Base-by-base conservation (phyloP, 108 stramenopile genomes). In the Pseudonitzschia pungens region DNA sequence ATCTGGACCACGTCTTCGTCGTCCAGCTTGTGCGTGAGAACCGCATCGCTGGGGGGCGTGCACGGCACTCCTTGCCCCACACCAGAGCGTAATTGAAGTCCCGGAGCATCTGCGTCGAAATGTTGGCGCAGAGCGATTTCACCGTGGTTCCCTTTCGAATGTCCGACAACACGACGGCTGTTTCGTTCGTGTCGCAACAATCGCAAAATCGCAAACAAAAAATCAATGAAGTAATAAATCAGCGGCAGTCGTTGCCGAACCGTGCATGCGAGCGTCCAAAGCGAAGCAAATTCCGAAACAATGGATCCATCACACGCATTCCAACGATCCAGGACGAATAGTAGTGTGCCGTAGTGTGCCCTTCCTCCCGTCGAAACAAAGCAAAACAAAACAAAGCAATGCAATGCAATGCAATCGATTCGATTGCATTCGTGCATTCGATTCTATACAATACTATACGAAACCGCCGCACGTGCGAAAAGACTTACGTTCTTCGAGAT, bases 1-100 rank as follows among this genome's bases (percentile, higher is more conserved):
- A 99, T 88, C 79, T 99, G 99, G 6, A 99, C 88, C 21, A 99
- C 99, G 85, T 99, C 99, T 82, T 99, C 96, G 80, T 99, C 99
- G 36, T 84, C 79, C 57, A 99, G 77, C 11, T 70, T 78, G 77
- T 99, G 99, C 27, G 42, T 78, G 56, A 98, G 74, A n/a, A 40
- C 99, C 99, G 78, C 97, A 97, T 32, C 97, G 87, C 81, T 99
- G 98, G 9, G 99, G 99, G 14, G 89, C 82, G 70, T 98, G 97
- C 62, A 98, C 98, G 18, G 98, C 96, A 32, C 84, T 87, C 29
- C n/a, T 84, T 89, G 15, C 99, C 99, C 99, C 99, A 99, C 18
- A 99, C 98, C 80, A 98, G 62, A n/a, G 99, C 99, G 82, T 93
- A 98, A 82, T 97, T 96, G 84, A 99, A 99, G 67, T 97, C 94